Evolutionary conservation across 345 rosid species (phyloP).

Genomic region (Lepidium africanum): DNA sequence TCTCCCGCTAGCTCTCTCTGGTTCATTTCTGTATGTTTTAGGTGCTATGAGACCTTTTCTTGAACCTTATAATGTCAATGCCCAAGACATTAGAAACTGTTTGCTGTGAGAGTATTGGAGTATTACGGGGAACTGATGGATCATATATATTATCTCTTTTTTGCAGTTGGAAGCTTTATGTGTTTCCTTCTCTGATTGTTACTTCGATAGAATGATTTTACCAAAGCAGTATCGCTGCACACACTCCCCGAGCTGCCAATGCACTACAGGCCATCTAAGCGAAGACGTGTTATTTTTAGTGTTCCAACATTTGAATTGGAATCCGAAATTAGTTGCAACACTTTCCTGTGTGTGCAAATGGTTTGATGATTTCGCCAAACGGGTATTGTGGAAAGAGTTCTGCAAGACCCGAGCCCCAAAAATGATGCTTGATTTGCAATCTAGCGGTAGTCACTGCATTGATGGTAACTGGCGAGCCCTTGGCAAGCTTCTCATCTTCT

Average conservation of each 20-base stretch:
- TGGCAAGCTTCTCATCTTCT: constrained; percentile 88
- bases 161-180: not conserved
- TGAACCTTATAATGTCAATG: not conserved
- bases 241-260: constrained; percentile 87
- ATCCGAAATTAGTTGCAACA: constrained; percentile 77
- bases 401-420: constrained; percentile 89
- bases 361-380: constrained; percentile 96
- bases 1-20: not conserved
- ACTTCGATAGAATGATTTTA: constrained; percentile 42
- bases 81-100: not conserved
- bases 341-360: constrained; percentile 85
- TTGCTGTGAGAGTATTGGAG: not conserved
- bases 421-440: constrained; percentile 89
- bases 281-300: constrained; percentile 77
- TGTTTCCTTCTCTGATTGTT: constrained; percentile 1
- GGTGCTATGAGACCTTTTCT: not conserved
- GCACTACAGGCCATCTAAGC: constrained; percentile 82
- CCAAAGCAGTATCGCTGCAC: constrained; percentile 92
- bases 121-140: not conserved
- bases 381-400: constrained; percentile 93
- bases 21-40: not conserved
- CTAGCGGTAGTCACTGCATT: constrained; percentile 86
- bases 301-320: constrained; percentile 86
- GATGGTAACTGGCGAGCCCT: constrained; percentile 98
- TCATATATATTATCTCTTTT: not conserved